Conservation (phyloP, 805 yeast genomes). For the Candida boidinii region DNA sequence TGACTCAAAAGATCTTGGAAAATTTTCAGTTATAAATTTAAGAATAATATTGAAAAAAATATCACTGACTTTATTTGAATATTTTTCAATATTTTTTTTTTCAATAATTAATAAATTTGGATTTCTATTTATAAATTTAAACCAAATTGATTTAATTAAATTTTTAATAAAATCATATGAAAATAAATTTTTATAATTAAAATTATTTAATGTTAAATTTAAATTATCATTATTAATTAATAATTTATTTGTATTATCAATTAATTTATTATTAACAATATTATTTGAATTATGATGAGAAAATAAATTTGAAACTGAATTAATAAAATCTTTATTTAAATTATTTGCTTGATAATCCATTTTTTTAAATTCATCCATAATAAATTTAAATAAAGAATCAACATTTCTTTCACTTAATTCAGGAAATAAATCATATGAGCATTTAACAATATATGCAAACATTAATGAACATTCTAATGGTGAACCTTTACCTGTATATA, state of each 20-base stretch:
- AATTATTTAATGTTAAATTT: constrained; percentile 1
- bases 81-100: too few relatives aligned
- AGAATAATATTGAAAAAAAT: constrained; percentile 17
- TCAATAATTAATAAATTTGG: too few relatives aligned
- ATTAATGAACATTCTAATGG: constrained; percentile 82
- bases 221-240: background rate
- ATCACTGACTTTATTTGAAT: constrained; percentile 12
- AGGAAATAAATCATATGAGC: constrained; percentile 89
- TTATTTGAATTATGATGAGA: constrained; percentile 14
- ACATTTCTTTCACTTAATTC: constrained; percentile 52
- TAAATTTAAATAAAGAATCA: constrained; percentile 23
- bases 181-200: background rate
- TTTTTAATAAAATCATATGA: constrained; percentile 9
- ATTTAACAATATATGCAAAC: constrained; percentile 86
- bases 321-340: constrained; percentile 22
- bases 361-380: constrained; percentile 26
- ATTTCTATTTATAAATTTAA: too few relatives aligned
- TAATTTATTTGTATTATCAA: constrained; percentile 1
- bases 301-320: constrained; percentile 25
- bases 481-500: constrained; percentile 76
- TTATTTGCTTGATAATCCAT: constrained; percentile 24
- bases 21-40: constrained; percentile 39
- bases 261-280: constrained; percentile 2
- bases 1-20: constrained; percentile 44
- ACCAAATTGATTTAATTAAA: constrained; percentile 11